Evolutionary conservation across 768 basidiomycete species (phyloP).

Genomic region (Boletus sp.): DNA sequence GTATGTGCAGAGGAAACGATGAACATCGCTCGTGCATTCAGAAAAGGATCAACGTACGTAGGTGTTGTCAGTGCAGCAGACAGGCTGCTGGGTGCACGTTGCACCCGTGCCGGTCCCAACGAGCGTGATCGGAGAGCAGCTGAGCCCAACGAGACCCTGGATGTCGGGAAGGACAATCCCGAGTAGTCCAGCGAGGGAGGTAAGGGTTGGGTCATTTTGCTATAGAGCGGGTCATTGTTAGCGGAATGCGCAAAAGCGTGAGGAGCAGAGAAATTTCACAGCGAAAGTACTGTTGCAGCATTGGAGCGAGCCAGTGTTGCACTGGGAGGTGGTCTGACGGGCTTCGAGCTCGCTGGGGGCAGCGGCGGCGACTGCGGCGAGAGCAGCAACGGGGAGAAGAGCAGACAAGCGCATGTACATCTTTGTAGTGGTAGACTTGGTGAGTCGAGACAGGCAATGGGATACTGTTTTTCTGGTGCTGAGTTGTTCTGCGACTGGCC

Average conservation of each 20-base stretch:
- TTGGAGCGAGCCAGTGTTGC: conserved; percentile 3
- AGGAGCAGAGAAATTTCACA: background rate
- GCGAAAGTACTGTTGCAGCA: conserved; percentile 3
- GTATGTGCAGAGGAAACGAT: background rate
- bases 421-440: background rate
- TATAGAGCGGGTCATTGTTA: background rate
- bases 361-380: background rate
- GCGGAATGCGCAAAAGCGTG: background rate
- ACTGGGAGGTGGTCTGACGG: background rate
- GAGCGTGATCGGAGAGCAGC: background rate
- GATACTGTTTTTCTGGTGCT: background rate
- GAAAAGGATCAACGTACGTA: background rate
- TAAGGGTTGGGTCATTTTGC: background rate
- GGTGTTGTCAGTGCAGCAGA: conserved; percentile 11
- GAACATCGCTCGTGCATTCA: background rate
- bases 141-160: background rate
- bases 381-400: background rate
- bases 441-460: background rate
- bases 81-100: conserved; percentile 1
- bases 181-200: background rate
- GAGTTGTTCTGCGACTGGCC: background rate
- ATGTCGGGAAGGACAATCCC: background rate
- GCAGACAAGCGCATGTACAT: conserved; percentile 9
- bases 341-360: conserved; percentile 5
- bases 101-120: background rate